These are phyloP conservation scores for Akanthomyces uredinophilus DNA, from an alignment of 2,329 filamentous ascomycete species.

Conservation along the genomic window DNA sequence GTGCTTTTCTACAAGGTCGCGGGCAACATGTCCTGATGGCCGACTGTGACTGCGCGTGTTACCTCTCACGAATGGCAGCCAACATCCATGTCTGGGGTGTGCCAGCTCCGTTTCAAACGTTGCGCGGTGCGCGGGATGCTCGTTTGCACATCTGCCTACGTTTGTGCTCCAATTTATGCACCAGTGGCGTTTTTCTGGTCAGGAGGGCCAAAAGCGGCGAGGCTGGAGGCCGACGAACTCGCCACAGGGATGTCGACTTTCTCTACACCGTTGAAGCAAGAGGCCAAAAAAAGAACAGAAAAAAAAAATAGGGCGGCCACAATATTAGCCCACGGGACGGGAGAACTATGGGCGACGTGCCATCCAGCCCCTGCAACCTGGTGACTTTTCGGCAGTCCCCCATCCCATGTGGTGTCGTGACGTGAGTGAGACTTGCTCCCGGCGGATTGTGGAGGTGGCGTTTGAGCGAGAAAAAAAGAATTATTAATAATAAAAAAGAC, in stretches of 20 bases:
- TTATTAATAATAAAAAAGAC: no score
- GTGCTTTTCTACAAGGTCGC: no score
- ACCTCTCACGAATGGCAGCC: no score
- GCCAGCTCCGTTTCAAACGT: neutral
- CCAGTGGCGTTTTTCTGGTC: neutral
- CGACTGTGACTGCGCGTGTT: no score
- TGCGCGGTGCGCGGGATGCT: neutral
- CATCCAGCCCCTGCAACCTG: neutral
- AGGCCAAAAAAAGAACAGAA: neutral
- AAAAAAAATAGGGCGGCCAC: neutral
- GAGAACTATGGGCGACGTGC: neutral
- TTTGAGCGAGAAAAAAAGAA: neutral
- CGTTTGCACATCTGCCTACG: neutral
- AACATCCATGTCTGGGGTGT: no score
- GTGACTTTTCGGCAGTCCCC: neutral
- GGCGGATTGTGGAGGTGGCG: conserved; percentile 6
- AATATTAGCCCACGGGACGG: neutral
- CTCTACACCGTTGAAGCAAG: neutral
- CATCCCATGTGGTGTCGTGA: conserved; percentile 3
- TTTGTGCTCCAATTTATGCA: neutral
- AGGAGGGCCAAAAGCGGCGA: neutral
- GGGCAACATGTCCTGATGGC: no score
- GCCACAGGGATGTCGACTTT: neutral
- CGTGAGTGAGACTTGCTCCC: neutral
- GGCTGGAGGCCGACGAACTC: neutral